phyloP scores from a whole-genome alignment of 1,139 yeast genomes.

The Tardiomyces digboiensis region DNA sequence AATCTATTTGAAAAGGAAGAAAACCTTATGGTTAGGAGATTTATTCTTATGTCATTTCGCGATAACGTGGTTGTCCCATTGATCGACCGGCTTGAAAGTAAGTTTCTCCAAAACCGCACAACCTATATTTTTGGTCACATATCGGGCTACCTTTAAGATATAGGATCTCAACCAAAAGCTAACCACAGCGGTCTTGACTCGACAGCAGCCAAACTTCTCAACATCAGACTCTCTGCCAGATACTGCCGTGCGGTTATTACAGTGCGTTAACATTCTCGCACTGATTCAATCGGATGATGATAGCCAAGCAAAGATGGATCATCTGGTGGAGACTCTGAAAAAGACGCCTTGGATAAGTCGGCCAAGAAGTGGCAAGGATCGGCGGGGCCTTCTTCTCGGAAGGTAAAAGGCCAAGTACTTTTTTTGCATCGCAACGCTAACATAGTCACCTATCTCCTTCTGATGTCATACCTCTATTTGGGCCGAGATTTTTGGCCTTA shows the following conservation, averaged over 20 bases:
- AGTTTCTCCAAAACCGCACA: too few relatives aligned
- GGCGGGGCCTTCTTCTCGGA: slow-evolving; percentile 20
- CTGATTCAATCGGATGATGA: slow-evolving; percentile 42
- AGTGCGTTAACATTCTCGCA: slow-evolving; percentile 47
- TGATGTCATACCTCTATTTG: neutral
- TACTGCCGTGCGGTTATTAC: slow-evolving; percentile 35
- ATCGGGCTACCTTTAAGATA: too few relatives aligned
- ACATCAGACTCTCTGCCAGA: slow-evolving; percentile 12
- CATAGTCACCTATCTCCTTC: neutral
- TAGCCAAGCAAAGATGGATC: slow-evolving; percentile 44
- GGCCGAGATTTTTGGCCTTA: neutral
- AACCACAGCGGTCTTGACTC: neutral
- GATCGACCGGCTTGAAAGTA: slow-evolving; percentile 33
- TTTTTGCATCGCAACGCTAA: too few relatives aligned
- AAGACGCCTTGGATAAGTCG: slow-evolving; percentile 21
- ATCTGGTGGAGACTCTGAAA: slow-evolving; percentile 23
- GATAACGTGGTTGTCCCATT: slow-evolving; percentile 28
- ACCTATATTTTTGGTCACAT: too few relatives aligned
- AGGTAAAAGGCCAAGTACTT: neutral
- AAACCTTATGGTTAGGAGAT: slow-evolving; percentile 23
- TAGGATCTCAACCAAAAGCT: neutral
- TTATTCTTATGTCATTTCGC: slow-evolving; percentile 25
- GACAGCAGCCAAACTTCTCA: neutral
- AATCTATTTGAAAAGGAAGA: slow-evolving; percentile 21
- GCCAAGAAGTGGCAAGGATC: slow-evolving; percentile 22